Conservation (phyloP, 352 stramenopile genomes). For the Pythium coloratum region DNA sequence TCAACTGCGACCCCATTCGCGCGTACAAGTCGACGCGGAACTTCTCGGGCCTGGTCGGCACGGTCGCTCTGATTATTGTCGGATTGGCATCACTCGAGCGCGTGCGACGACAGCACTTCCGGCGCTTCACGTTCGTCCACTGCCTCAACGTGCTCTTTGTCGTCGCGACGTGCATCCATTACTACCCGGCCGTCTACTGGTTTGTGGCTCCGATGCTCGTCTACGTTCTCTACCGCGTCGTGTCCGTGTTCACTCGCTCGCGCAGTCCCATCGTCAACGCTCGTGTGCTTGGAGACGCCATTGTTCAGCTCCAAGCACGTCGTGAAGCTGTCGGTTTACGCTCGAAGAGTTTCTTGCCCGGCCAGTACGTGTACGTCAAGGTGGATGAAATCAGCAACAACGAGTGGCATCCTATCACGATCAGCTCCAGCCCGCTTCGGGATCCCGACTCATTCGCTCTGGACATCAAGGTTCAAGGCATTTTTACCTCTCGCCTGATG, state of each 20-base stretch:
- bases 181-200: slow-evolving; percentile 67
- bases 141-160: slow-evolving; percentile 52
- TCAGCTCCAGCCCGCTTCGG: slow-evolving; percentile 60
- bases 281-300: slow-evolving; percentile 29
- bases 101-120: slow-evolving; percentile 55
- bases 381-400: slow-evolving; percentile 47
- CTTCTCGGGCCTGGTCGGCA: slow-evolving; percentile 59
- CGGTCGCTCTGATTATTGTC: slow-evolving; percentile 41
- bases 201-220: slow-evolving; percentile 48
- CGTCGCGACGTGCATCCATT: slow-evolving; percentile 55
- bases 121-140: slow-evolving; percentile 55
- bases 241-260: slow-evolving; percentile 39
- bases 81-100: slow-evolving; percentile 47
- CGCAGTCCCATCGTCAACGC: slow-evolving; percentile 27
- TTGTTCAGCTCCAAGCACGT: slow-evolving; percentile 62
- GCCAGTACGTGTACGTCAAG: slow-evolving; percentile 77
- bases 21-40: slow-evolving; percentile 61
- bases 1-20: slow-evolving; percentile 41
- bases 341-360: slow-evolving; percentile 40
- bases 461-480: slow-evolving; percentile 62
- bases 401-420: slow-evolving; percentile 77
- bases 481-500: slow-evolving; percentile 55
- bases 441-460: slow-evolving; percentile 45
- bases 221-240: slow-evolving; percentile 61
- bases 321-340: slow-evolving; percentile 23